These are phyloP conservation scores for Balamuthia mandrillaris DNA, from an alignment of 208 protist genomes.

Conservation along the genomic window DNA sequence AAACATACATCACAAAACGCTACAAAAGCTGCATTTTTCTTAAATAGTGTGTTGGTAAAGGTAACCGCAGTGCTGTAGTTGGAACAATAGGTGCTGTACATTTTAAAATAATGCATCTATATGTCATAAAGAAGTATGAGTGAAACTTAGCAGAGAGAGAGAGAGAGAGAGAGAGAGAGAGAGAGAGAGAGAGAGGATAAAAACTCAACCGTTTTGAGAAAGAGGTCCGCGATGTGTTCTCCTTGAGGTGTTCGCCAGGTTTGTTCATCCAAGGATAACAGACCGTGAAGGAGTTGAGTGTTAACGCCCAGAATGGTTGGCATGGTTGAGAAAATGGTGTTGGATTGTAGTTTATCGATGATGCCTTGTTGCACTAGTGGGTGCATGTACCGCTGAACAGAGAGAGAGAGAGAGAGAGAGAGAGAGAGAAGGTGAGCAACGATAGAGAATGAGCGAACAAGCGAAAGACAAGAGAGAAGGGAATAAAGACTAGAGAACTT, in stretches of 20 bases:
- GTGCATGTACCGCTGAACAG: background rate
- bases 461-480: background rate
- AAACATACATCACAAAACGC: background rate
- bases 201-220: background rate
- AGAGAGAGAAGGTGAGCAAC: background rate
- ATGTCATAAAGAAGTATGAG: background rate
- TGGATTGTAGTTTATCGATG: background rate
- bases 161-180: background rate
- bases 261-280: background rate
- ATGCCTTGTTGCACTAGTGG: background rate
- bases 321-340: background rate
- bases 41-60: background rate
- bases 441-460: background rate
- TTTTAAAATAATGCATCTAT: conserved; percentile 23
- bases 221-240: background rate
- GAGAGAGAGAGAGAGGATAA: background rate
- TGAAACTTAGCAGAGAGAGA: background rate
- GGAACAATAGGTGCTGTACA: conserved; percentile 19
- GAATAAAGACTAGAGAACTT: background rate
- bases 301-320: background rate
- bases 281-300: background rate
- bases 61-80: background rate
- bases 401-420: background rate
- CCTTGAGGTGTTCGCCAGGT: background rate
- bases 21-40: background rate